These are phyloP conservation scores for Hymenotorrendiella dingleyae DNA, from an alignment of 2,329 filamentous ascomycete species.

Conservation along the genomic window DNA sequence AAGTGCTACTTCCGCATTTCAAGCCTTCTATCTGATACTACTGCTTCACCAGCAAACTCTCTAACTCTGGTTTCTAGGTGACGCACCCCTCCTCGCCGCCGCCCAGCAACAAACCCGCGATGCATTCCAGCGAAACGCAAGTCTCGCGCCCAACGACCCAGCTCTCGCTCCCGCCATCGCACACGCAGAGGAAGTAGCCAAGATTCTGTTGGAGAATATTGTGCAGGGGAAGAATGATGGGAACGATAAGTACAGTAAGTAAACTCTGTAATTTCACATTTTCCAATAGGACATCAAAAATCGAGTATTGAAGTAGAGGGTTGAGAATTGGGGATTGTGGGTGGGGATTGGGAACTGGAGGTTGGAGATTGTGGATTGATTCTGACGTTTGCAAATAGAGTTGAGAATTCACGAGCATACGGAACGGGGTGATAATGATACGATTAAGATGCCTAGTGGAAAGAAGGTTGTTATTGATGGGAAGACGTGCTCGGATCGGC, in stretches of 20 bases:
- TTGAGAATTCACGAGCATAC: conserved; percentile 86
- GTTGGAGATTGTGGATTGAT: no score
- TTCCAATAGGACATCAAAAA: not conserved
- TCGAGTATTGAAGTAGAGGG: no score
- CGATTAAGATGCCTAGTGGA: conserved; percentile 57
- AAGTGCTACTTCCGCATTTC: not conserved
- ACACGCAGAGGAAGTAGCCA: conserved; percentile 77
- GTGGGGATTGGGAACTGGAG: no score
- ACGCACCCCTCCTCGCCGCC: conserved; percentile 60
- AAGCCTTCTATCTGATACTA: not conserved
- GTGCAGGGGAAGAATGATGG: conserved; percentile 66
- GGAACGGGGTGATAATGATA: conserved; percentile 89
- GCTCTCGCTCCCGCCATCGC: conserved; percentile 60
- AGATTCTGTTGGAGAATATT: conserved; percentile 74
- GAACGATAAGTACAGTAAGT: conserved; percentile 56
- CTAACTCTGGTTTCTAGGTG: no score
- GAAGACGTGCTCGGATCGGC: conserved; percentile 24
- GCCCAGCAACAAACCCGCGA: conserved; percentile 67
- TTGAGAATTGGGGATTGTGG: no score
- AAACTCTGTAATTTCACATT: not conserved
- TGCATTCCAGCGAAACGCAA: conserved; percentile 64
- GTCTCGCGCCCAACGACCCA: conserved; percentile 50
- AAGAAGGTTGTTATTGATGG: conserved; percentile 31
- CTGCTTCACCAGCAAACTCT: not conserved
- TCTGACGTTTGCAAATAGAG: no score